Evolutionary conservation across 495 filamentous ascomycete genomes (phyloP), one percentile per base, ranked within the genome.

Genomic region (Lasiosphaeriaceae sp.): DNA sequence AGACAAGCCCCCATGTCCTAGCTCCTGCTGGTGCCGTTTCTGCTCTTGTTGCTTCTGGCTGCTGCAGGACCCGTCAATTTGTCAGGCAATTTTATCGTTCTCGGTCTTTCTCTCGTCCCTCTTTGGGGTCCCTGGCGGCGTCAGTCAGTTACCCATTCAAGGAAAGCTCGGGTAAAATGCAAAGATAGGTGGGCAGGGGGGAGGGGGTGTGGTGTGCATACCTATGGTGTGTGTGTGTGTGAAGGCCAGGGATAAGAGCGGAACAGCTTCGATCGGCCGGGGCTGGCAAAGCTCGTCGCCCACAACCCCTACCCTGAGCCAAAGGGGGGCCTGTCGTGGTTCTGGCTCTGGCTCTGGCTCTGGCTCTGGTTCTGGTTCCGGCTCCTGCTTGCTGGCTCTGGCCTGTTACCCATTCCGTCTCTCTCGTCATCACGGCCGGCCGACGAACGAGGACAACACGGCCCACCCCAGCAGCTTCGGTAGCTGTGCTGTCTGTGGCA

Each of bases 21-120:
- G n/a, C 41, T 24, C 43, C 51, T 39, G 8, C 21, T 14, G 29
- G 16, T 37, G 34, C 43, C 17, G 23, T 22, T 31, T 39, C 22
- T 51, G 19, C 22, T 26, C 16, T 17, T 54, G 51, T n/a, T 41
- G 53, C 53, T 55, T 44, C 44, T 39, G 53, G 19, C 26, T 54
- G 26, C 54, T 61, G 49, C 45, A 57, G 61, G 50, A 54, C 56
- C 56, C 48, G 43, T 52, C 49, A 47, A 54, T 43, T 31, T n/a
- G 21, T 9, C 50, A 55, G 35, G 44, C 52, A 50, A 59, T 52
- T 56, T 57, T 55, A 43, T 22, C 39, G 19, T 46, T 35, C 54
- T 29, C 37, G 11, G 23, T 44, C 41, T 17, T 44, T n/a, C 20
- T 22, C 19, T 43, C 23, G 23, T 11, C 48, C 48, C 56, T 53